Evolutionary conservation across 345 rosid genomes (phyloP).

Genomic region (Rhizophora apiculata): DNA sequence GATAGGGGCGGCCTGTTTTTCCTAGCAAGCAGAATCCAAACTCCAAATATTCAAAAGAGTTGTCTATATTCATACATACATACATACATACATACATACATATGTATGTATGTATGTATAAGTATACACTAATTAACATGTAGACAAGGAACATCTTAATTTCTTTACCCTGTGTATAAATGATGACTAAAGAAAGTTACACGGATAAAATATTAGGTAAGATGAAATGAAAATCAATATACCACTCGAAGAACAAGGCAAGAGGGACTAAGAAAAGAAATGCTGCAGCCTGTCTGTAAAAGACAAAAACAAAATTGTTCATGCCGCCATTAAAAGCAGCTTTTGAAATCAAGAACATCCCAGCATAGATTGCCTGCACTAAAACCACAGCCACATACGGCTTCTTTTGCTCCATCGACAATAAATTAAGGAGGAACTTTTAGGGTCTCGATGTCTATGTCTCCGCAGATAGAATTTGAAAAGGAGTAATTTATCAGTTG

Average conservation of each 20-base stretch:
- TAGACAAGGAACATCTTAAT: not conserved
- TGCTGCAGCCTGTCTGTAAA: slow-evolving; percentile 81
- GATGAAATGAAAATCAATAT: slow-evolving; percentile 1
- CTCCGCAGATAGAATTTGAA: not conserved
- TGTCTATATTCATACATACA: too few relatives aligned
- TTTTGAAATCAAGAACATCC: slow-evolving; percentile 91
- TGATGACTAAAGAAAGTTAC: not conserved
- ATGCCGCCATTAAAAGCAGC: slow-evolving; percentile 82
- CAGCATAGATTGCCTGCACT: slow-evolving; percentile 69
- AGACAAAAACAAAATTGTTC: slow-evolving; percentile 80
- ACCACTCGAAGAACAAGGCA: slow-evolving; percentile 71
- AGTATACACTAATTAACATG: too few relatives aligned
- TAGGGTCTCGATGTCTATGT: not conserved
- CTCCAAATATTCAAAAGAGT: too few relatives aligned
- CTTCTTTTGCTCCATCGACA: slow-evolving; percentile 46
- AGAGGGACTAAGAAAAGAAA: slow-evolving; percentile 70
- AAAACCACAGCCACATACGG: slow-evolving; percentile 50
- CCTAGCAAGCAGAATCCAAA: slow-evolving; percentile 31
- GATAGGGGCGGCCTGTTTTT: slow-evolving; percentile 68
- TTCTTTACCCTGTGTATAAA: not conserved
- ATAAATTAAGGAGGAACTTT: not conserved
- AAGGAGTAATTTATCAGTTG: too few relatives aligned
- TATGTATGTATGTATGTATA: too few relatives aligned
- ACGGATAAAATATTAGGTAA: not conserved
- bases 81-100: too few relatives aligned